A percentile compares a stretch with the other conserved stretches of the same genome.
Evolutionary conservation across 1,139 yeast species (phyloP).

Genomic region (Hansenula lynferdii): DNA sequence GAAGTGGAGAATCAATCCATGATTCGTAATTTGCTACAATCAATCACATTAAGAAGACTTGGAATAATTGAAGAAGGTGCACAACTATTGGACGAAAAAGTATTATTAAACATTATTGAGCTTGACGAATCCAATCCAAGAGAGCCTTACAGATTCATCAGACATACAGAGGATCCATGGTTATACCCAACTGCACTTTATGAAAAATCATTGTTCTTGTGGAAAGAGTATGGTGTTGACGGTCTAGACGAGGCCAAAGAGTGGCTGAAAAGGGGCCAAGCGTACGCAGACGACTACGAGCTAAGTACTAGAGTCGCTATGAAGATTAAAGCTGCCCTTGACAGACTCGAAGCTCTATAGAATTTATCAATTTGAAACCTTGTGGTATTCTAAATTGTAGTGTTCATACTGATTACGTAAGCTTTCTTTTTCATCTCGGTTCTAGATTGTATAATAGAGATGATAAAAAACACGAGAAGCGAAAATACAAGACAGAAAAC

Average conservation of each 20-base stretch:
- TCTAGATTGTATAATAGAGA: too few relatives aligned
- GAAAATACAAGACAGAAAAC: too few relatives aligned
- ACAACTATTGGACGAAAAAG: slow-evolving; percentile 50
- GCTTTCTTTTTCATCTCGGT: too few relatives aligned
- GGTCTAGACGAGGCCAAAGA: slow-evolving; percentile 52
- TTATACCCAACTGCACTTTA: slow-evolving; percentile 83
- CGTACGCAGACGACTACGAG: slow-evolving; percentile 86
- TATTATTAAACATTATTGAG: slow-evolving; percentile 35
- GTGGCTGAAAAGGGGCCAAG: slow-evolving; percentile 71
- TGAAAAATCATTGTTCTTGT: slow-evolving; percentile 78
- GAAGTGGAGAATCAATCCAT: slow-evolving; percentile 61
- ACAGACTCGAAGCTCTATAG: slow-evolving; percentile 44
- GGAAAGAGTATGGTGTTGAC: slow-evolving; percentile 57
- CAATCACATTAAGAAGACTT: slow-evolving; percentile 60
- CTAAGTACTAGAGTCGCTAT: slow-evolving; percentile 85
- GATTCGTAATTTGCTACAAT: slow-evolving; percentile 61
- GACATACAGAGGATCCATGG: slow-evolving; percentile 71
- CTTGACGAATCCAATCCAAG: slow-evolving; percentile 22
- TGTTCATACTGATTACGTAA: too few relatives aligned
- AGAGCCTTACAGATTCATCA: slow-evolving; percentile 34
- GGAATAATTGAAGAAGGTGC: slow-evolving; percentile 60
- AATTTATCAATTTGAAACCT: not conserved
- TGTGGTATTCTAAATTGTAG: too few relatives aligned
- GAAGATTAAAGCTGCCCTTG: slow-evolving; percentile 86
- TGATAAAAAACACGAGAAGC: too few relatives aligned